Percentiles rank a stretch among this genome's conserved stretches.
Conservation (phyloP, 345 rosid species). For the Trapa bicornis region DNA sequence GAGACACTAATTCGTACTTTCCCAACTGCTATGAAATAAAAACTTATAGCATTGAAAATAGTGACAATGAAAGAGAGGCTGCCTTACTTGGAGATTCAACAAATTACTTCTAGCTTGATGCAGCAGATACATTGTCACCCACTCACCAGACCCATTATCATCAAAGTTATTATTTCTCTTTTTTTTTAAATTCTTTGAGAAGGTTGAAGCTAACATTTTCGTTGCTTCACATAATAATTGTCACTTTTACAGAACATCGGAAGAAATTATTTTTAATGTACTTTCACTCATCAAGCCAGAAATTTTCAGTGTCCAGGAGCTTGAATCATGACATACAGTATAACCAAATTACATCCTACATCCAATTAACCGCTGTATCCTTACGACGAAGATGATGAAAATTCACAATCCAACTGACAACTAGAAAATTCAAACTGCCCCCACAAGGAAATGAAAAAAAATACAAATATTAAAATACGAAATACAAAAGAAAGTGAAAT, state of each 20-base stretch:
- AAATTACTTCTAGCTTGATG: neutral
- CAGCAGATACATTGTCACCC: neutral
- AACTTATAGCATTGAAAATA: too few relatives aligned
- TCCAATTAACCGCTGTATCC: neutral
- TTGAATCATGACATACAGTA: neutral
- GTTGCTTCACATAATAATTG: neutral
- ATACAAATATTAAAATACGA: neutral
- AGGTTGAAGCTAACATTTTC: neutral
- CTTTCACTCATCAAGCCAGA: neutral
- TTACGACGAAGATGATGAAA: neutral
- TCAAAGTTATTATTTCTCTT: neutral
- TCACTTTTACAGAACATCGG: neutral
- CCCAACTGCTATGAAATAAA: too few relatives aligned
- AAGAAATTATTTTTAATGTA: neutral
- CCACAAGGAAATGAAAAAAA: neutral
- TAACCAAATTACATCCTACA: neutral
- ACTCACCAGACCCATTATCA: neutral
- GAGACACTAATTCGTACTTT: too few relatives aligned
- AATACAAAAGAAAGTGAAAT: neutral
- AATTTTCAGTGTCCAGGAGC: neutral
- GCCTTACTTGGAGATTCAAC: neutral
- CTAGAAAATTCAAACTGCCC: too few relatives aligned
- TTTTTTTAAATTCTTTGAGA: too few relatives aligned
- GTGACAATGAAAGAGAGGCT: neutral
- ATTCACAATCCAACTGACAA: too few relatives aligned